phyloP scores from a whole-genome alignment of 306 rosid species.

The Fagus sylvatica region DNA sequence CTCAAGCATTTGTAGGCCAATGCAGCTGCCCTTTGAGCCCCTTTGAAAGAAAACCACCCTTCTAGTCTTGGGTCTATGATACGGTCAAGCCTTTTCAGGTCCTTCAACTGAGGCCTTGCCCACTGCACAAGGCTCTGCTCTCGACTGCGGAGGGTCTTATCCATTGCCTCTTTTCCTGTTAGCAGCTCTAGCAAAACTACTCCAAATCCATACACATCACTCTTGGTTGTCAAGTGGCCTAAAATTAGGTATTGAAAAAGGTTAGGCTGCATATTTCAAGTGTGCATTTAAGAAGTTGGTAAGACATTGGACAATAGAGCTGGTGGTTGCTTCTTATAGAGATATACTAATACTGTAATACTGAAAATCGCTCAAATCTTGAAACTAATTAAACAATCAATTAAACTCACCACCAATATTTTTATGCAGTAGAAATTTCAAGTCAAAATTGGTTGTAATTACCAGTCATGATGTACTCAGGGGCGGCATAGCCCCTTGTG shows the following conservation, averaged over 20 bases:
- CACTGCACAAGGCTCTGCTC: conserved; percentile 69
- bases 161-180: conserved; percentile 70
- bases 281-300: not conserved
- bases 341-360: not conserved
- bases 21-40: conserved; percentile 56
- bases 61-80: conserved; percentile 61
- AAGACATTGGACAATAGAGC: not conserved
- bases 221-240: conserved; percentile 80
- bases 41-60: conserved; percentile 60
- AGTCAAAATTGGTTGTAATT: not conserved
- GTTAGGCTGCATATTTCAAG: conserved; percentile 6
- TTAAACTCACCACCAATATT: too few species aligned
- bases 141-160: conserved; percentile 35
- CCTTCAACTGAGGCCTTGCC: conserved; percentile 73
- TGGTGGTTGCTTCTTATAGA: not conserved
- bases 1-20: conserved; percentile 70
- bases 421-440: too few species aligned
- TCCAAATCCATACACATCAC: conserved; percentile 86
- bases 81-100: conserved; percentile 39
- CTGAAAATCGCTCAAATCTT: not conserved
- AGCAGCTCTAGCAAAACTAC: conserved; percentile 78
- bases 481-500: conserved; percentile 84
- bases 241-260: conserved; percentile 7
- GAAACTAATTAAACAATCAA: not conserved
- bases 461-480: conserved; percentile 79